These are phyloP conservation scores for Fusarium albosuccineum DNA, from an alignment of 2,329 filamentous ascomycete genomes.

Conservation along the genomic window DNA sequence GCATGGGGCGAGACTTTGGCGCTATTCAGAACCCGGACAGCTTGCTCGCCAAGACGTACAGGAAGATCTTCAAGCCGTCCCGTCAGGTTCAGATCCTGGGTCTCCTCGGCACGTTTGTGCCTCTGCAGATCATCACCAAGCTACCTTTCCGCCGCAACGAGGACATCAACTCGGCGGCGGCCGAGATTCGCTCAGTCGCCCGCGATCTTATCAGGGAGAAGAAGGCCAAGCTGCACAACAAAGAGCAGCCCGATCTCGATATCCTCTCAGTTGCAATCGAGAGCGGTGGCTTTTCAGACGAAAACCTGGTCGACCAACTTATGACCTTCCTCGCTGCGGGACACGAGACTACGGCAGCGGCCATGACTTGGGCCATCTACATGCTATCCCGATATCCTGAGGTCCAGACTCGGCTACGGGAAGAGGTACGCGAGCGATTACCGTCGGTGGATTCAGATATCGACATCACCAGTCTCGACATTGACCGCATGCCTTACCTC, in stretches of 20 bases:
- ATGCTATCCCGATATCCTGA: constrained; percentile 75
- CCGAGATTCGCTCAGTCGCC: constrained; percentile 74
- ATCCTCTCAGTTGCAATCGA: constrained; percentile 85
- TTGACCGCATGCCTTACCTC: constrained; percentile 83
- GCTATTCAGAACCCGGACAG: constrained; percentile 72
- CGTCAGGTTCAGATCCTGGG: constrained; percentile 66
- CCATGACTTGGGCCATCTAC: constrained; percentile 82
- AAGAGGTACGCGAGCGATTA: constrained; percentile 74
- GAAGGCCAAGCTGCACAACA: constrained; percentile 64
- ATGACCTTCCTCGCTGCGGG: constrained; percentile 91
- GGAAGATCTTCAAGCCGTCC: constrained; percentile 65
- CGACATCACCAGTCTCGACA: constrained; percentile 59
- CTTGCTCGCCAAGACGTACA: constrained; percentile 70
- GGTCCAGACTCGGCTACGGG: constrained; percentile 74
- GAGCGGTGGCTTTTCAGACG: constrained; percentile 80
- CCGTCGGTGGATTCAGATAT: constrained; percentile 59
- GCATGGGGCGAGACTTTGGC: constrained; percentile 78
- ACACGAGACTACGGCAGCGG: constrained; percentile 82
- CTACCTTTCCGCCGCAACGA: constrained; percentile 80
- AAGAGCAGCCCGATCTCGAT: constrained; percentile 70
- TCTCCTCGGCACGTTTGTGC: constrained; percentile 72
- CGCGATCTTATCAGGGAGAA: constrained; percentile 78
- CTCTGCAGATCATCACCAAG: constrained; percentile 68
- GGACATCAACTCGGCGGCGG: constrained; percentile 69
- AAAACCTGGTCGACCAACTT: constrained; percentile 86